Conservation (phyloP, 805 yeast species). For the Candida hungchunana region DNA sequence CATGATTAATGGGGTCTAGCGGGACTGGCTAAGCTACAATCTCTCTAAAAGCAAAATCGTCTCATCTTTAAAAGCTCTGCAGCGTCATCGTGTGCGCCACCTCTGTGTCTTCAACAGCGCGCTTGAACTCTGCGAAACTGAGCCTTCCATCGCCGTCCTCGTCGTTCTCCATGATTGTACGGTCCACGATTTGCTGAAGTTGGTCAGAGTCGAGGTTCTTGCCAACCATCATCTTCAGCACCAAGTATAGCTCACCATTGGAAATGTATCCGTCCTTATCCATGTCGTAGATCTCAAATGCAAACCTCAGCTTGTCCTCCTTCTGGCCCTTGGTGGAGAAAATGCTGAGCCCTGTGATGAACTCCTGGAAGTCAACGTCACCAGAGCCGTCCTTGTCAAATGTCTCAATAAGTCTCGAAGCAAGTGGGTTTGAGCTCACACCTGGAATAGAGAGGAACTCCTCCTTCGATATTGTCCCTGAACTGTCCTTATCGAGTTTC, state of each 20-base stretch:
- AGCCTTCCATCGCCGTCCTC: conserved; percentile 81
- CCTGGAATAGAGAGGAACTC: conserved; percentile 95
- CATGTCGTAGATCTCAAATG: conserved; percentile 91
- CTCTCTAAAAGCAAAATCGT: too few relatives aligned
- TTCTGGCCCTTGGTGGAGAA: conserved; percentile 80
- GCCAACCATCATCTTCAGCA: conserved; percentile 96
- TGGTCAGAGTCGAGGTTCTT: conserved; percentile 80
- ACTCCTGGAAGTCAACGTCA: conserved; percentile 92
- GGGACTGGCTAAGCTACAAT: too few relatives aligned
- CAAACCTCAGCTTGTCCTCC: conserved; percentile 80
- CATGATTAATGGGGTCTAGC: too few relatives aligned
- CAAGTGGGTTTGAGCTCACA: conserved; percentile 84
- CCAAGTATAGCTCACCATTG: conserved; percentile 90
- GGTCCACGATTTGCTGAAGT: conserved; percentile 93
- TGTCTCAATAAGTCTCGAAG: conserved; percentile 85
- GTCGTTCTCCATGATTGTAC: conserved; percentile 93
- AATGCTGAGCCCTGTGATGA: conserved; percentile 79
- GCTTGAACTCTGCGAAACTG: conserved; percentile 81
- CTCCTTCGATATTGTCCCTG: conserved; percentile 85
- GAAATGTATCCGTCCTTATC: conserved; percentile 94
- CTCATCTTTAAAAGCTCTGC: conserved; percentile 13
- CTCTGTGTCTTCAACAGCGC: conserved; percentile 51
- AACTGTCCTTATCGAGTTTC: conserved; percentile 90
- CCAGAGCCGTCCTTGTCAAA: conserved; percentile 93
- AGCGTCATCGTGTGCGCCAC: conserved; percentile 59